A percentile compares a stretch with the other conserved stretches of the same genome.
Conservation (phyloP, 768 basidiomycete genomes). For the Leccinum longicurvipes region DNA sequence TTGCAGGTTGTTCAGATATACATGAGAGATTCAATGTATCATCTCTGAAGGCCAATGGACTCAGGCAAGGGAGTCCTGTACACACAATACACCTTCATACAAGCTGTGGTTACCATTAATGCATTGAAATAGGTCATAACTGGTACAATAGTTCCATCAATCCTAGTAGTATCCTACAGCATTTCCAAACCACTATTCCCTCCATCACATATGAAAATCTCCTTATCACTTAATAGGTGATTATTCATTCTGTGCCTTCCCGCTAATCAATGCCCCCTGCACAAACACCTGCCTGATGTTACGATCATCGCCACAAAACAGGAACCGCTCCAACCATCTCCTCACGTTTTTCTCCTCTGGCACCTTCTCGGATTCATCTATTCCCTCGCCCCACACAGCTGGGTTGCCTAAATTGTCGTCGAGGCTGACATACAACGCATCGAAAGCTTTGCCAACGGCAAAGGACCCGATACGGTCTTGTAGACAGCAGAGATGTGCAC, state of each 20-base stretch:
- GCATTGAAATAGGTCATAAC: too few species aligned
- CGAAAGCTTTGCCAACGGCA: conserved; percentile 76
- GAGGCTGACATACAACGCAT: conserved; percentile 76
- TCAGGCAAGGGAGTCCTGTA: too few species aligned
- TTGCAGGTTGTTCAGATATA: too few species aligned
- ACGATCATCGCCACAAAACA: conserved; percentile 83
- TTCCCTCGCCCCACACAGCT: conserved; percentile 47
- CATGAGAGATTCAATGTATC: too few species aligned
- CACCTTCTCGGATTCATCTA: conserved; percentile 13
- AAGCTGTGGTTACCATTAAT: too few species aligned
- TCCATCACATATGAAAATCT: too few species aligned
- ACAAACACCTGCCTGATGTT: conserved; percentile 82
- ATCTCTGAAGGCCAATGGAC: too few species aligned
- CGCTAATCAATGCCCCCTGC: conserved; percentile 72
- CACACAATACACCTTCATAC: too few species aligned
- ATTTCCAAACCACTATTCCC: not conserved
- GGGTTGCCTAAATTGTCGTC: conserved; percentile 47
- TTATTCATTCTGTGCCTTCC: conserved; percentile 27
- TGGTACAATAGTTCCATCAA: too few species aligned
- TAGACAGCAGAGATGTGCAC: conserved; percentile 76
- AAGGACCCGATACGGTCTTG: conserved; percentile 70
- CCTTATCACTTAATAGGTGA: not conserved
- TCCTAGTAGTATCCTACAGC: not conserved
- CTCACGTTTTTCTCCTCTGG: conserved; percentile 35
- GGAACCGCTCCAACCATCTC: conserved; percentile 70